phyloP scores from a whole-genome alignment of 257 asterid genomes.

The Primulina eburnea region DNA sequence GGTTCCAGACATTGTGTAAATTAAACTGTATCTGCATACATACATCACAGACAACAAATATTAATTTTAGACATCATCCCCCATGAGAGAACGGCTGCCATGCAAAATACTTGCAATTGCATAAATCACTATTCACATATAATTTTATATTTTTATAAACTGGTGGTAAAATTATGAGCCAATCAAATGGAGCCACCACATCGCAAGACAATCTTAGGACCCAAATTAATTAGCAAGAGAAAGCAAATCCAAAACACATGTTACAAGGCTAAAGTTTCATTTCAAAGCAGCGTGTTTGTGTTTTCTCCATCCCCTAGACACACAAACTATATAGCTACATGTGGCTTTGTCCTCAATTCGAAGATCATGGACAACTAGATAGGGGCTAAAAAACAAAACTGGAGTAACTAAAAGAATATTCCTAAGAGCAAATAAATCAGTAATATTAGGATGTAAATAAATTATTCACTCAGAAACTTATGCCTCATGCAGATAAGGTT shows the following conservation, averaged over 20 bases:
- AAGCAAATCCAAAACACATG: neutral
- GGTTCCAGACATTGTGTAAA: neutral
- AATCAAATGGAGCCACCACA: neutral
- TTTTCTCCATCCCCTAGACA: neutral
- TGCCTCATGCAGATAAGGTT: neutral
- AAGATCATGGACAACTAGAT: neutral
- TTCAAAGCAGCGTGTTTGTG: neutral
- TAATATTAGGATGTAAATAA: neutral
- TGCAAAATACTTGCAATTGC: conserved; percentile 12
- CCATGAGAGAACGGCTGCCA: conserved; percentile 2
- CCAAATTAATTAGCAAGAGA: neutral
- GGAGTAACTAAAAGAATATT: neutral
- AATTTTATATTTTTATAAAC: neutral
- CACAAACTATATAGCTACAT: neutral
- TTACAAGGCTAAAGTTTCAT: neutral
- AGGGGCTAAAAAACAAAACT: neutral
- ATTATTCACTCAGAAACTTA: conserved; percentile 1
- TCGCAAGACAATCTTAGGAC: neutral
- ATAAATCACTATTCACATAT: neutral
- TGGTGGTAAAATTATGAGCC: neutral
- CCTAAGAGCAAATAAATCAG: conserved; percentile 1
- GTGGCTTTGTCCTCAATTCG: neutral
- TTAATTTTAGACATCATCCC: neutral
- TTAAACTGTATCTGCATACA: neutral
- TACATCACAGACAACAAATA: neutral